phyloP scores from a whole-genome alignment of 2,329 filamentous ascomycete genomes.

The Hypoxylon sp. region DNA sequence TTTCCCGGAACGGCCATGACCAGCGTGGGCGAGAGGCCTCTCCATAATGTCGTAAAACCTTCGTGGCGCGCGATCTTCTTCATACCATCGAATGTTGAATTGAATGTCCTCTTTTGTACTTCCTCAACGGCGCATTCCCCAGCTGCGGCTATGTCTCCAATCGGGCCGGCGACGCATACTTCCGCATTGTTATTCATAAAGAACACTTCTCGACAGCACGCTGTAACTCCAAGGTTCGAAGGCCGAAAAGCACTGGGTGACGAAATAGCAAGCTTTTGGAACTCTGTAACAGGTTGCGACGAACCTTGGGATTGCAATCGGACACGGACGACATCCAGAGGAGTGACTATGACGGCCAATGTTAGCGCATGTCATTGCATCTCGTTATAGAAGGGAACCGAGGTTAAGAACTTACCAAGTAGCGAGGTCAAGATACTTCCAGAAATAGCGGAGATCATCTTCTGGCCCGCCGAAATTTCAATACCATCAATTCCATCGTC shows the following conservation, averaged over 20 bases:
- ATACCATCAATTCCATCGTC: constrained; percentile 60
- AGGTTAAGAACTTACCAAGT: constrained; percentile 73
- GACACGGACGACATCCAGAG: constrained; percentile 95
- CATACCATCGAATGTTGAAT: constrained; percentile 90
- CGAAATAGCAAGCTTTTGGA: constrained; percentile 68
- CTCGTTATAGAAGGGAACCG: constrained; percentile 7
- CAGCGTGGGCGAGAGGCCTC: constrained; percentile 92
- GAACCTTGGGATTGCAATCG: constrained; percentile 85
- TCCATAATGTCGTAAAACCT: constrained; percentile 87
- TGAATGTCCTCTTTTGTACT: constrained; percentile 84
- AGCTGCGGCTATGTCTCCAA: constrained; percentile 59
- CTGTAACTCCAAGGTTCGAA: constrained; percentile 87
- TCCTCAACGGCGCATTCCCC: constrained; percentile 89
- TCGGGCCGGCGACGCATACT: constrained; percentile 80
- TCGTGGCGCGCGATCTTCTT: constrained; percentile 96
- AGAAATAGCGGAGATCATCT: constrained; percentile 93
- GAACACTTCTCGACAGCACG: constrained; percentile 97
- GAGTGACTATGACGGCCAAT: constrained; percentile 75
- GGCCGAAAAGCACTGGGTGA: constrained; percentile 77
- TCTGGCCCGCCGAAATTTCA: constrained; percentile 85
- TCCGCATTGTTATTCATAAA: constrained; percentile 90
- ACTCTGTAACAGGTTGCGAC: constrained; percentile 64
- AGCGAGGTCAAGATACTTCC: constrained; percentile 92
- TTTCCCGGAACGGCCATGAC: constrained; percentile 95
- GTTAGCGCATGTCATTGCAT: constrained; percentile 36